Percentiles rank a stretch among this genome's conserved stretches.
These are phyloP conservation scores for Botrytis paeoniae DNA, from an alignment of 2,329 filamentous ascomycete genomes.

Conservation along the genomic window DNA sequence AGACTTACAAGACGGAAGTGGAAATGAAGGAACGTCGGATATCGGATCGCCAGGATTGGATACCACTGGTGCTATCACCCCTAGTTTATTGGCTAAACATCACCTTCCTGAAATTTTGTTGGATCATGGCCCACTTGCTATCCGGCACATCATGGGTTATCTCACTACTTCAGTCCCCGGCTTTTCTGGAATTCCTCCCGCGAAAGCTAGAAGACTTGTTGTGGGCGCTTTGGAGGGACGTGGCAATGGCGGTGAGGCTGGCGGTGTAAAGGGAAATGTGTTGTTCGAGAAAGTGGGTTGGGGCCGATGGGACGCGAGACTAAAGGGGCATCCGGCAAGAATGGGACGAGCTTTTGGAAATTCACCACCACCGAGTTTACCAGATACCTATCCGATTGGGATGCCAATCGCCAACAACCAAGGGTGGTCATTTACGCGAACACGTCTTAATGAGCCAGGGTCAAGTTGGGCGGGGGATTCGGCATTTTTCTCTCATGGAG, in stretches of 20 bases:
- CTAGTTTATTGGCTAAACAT: slow-evolving; percentile 79
- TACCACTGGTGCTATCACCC: slow-evolving; percentile 77
- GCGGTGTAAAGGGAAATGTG: slow-evolving; percentile 66
- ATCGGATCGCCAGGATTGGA: slow-evolving; percentile 51
- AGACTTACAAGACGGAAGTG: slow-evolving; percentile 64
- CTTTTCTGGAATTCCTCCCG: slow-evolving; percentile 82
- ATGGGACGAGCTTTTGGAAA: slow-evolving; percentile 40
- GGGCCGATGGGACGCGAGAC: slow-evolving; percentile 90
- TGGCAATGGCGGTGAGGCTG: slow-evolving; percentile 53
- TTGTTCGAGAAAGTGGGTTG: slow-evolving; percentile 95
- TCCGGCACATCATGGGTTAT: slow-evolving; percentile 93
- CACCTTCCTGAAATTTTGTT: slow-evolving; percentile 89
- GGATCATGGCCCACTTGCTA: slow-evolving; percentile 84
- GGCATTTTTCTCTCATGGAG: slow-evolving; percentile 71
- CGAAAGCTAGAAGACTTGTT: slow-evolving; percentile 85
- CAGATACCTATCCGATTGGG: slow-evolving; percentile 45
- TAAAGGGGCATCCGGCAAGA: slow-evolving; percentile 60
- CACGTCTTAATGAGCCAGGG: slow-evolving; percentile 49
- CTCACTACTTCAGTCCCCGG: slow-evolving; percentile 90
- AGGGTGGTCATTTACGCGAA: slow-evolving; percentile 46
- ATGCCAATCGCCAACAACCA: slow-evolving; percentile 55
- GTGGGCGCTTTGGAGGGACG: slow-evolving; percentile 89
- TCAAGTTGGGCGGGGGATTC: slow-evolving; percentile 69
- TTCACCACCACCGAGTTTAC: slow-evolving; percentile 44
- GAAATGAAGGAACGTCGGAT: slow-evolving; percentile 29